These are phyloP conservation scores for Podospora australis DNA, from an alignment of 495 filamentous ascomycete species.

Conservation along the genomic window DNA sequence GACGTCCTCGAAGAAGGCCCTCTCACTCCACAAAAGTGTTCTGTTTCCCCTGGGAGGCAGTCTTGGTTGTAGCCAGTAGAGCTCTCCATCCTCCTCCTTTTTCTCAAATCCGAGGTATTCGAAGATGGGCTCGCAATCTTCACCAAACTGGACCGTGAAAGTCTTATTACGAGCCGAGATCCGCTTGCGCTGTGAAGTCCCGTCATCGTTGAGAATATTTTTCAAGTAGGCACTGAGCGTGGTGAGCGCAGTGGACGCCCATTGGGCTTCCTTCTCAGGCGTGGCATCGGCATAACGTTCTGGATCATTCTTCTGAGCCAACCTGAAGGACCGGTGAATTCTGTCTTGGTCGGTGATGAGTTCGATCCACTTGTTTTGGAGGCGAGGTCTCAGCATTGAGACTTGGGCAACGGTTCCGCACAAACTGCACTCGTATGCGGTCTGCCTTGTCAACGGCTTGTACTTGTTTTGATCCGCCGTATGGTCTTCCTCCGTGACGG, in stretches of 20 bases:
- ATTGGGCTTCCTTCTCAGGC: constrained; percentile 24
- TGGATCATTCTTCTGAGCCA: constrained; percentile 50
- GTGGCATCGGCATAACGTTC: constrained; percentile 50
- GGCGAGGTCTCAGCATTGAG: constrained; percentile 46
- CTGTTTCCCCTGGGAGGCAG: constrained; percentile 12
- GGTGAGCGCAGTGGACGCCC: constrained; percentile 44
- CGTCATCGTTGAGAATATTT: constrained; percentile 49
- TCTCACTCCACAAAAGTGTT: constrained; percentile 18
- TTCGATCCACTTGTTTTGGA: constrained; percentile 42
- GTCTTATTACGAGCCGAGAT: constrained; percentile 66
- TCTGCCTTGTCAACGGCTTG: constrained; percentile 20
- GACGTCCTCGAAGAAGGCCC: constrained; percentile 31
- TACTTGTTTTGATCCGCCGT: constrained; percentile 9
- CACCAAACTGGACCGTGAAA: constrained; percentile 63
- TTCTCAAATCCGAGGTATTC: constrained; percentile 55
- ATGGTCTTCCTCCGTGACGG: neutral
- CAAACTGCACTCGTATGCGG: constrained; percentile 54
- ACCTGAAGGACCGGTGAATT: constrained; percentile 47
- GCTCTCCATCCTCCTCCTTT: constrained; percentile 14
- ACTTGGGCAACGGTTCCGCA: constrained; percentile 28
- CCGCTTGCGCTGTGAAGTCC: constrained; percentile 34
- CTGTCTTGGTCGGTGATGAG: constrained; percentile 51
- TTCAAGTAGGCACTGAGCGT: constrained; percentile 56
- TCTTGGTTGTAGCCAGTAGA: constrained; percentile 22
- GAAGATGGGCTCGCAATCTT: constrained; percentile 55